Base-by-base conservation (phyloP, 306 rosid species). In the Senna siamea region DNA sequence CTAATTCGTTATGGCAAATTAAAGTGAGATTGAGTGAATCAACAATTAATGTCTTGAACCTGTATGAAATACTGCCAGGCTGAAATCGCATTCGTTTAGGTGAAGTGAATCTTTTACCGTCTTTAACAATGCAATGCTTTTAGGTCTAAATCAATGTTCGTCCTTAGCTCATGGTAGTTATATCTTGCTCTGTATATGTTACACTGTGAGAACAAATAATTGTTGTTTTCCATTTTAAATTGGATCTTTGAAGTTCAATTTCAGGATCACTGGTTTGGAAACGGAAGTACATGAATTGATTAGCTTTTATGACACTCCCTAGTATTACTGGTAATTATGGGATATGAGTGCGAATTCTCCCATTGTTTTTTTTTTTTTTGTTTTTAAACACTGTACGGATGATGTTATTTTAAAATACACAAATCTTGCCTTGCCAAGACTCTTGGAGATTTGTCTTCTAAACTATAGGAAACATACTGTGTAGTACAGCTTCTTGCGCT, bases 241-340 rank as follows among this genome's bases (percentile, higher is more conserved):
- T 1, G 28, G 40, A 65, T 66, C 74, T 64, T 65, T 54, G 13
- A 56, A 47, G 70, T 37, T 38, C 14, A 44, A 23, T 13, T 22
- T 15, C 6, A 18, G 73, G 34, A 17, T 26, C 48, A 19, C 38
- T 72, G 44, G 7, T 46, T 46, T 64, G 41, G 58, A 71, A 44
- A 65, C 30, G 26, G 53, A 69, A 22, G 26, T 51, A 54, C 22
- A 20, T 17, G 10, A 41, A 53, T 54, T 53, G 12, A 48, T 48
- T 30, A 12, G 12, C 51, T 44, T 14, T 32, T 18, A 52, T 70
- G n/a, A 64, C 32, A 23, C 48, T 7, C 30, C 8, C 8, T 37
- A 37, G 7, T 4, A 19, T 8, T 40, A 22, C 6, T 56, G 15
- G 6, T 44, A 66, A 43, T 9, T 26, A 3, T 26, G 30, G 30